These are phyloP conservation scores for Claviceps sp. DNA, from an alignment of 2,329 filamentous ascomycete species.

Conservation along the genomic window DNA sequence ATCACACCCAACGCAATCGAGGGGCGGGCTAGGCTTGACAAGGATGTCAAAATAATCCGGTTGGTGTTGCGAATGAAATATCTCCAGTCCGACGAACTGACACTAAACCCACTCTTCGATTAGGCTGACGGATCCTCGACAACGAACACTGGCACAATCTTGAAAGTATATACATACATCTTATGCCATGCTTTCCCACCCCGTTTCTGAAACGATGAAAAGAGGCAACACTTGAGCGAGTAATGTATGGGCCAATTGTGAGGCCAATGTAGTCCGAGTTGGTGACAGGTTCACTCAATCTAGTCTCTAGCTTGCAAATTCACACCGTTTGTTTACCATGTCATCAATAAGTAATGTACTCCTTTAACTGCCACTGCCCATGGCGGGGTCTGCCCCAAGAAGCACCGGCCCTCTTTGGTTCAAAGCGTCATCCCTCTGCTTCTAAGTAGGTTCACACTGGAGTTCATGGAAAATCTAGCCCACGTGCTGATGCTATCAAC, in stretches of 20 bases:
- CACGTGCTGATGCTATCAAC: slow-evolving; percentile 58
- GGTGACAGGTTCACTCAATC: not conserved
- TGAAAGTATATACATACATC: not conserved
- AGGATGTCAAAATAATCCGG: slow-evolving; percentile 70
- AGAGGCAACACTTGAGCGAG: not conserved
- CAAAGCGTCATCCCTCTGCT: slow-evolving; percentile 79
- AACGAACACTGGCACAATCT: slow-evolving; percentile 28
- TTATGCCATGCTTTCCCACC: not conserved
- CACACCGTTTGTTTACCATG: not conserved
- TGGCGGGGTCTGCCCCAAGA: no score
- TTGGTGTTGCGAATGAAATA: slow-evolving; percentile 17
- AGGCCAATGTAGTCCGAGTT: not conserved
- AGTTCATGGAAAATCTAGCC: slow-evolving; percentile 67
- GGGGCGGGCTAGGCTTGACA: slow-evolving; percentile 40
- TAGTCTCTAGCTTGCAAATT: not conserved
- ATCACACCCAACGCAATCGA: slow-evolving; percentile 86
- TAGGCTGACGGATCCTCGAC: slow-evolving; percentile 47
- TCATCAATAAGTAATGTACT: not conserved
- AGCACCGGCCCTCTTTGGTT: slow-evolving; percentile 8
- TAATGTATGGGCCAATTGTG: not conserved
- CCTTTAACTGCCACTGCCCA: not conserved
- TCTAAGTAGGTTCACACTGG: slow-evolving; percentile 67
- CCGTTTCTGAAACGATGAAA: not conserved
- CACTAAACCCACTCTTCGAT: not conserved
- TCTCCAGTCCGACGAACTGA: not conserved